Conservation (phyloP, 331 rosid genomes). For the Pyrus hybrid region DNA sequence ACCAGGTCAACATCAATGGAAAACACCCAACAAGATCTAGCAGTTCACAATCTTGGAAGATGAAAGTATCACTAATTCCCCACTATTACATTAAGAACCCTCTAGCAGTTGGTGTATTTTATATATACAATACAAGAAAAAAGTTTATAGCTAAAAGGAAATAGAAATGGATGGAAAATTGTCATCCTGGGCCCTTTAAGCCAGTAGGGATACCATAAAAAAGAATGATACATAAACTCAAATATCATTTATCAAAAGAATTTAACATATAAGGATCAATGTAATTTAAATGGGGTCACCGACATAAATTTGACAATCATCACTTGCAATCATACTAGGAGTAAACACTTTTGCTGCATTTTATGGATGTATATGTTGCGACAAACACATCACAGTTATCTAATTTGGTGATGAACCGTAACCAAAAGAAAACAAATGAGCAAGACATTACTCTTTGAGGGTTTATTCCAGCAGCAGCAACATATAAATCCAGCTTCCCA, state of each 20-base stretch:
- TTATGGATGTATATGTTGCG: not conserved
- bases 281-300: not conserved
- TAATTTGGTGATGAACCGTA: not conserved
- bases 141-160: not conserved
- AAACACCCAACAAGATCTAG: too few relatives aligned
- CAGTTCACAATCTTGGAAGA: not conserved
- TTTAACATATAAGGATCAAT: too few relatives aligned
- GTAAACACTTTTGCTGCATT: not conserved
- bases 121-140: not conserved
- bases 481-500: slow-evolving; percentile 94
- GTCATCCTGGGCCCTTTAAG: too few relatives aligned
- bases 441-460: slow-evolving; percentile 78
- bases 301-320: not conserved
- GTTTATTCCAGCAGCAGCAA: slow-evolving; percentile 99
- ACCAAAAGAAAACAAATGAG: not conserved
- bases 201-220: too few relatives aligned
- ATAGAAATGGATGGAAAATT: not conserved
- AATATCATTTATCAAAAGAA: too few relatives aligned
- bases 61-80: not conserved
- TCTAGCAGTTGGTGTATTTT: not conserved
- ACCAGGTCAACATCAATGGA: not conserved
- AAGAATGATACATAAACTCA: too few relatives aligned
- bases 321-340: not conserved
- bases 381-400: not conserved
- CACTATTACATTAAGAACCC: not conserved